These are phyloP conservation scores for Stachybotrys chlorohalonatus DNA, from an alignment of 2,329 filamentous ascomycete genomes.

Conservation along the genomic window DNA sequence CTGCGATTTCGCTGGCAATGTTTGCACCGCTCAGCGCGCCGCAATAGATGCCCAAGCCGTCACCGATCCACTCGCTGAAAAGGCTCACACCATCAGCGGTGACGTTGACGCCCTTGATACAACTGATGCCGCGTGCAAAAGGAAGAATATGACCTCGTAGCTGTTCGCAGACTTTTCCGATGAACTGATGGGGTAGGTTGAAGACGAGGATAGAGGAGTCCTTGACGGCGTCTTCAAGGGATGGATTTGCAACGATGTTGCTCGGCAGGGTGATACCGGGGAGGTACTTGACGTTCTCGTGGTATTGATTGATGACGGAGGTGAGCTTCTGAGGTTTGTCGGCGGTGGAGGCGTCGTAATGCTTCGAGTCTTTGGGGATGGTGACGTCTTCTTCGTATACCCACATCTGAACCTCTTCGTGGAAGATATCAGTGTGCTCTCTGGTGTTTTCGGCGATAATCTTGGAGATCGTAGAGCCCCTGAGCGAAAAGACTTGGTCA, in stretches of 20 bases:
- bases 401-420: constrained; percentile 95
- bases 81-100: constrained; percentile 76
- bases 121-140: constrained; percentile 87
- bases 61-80: constrained; percentile 91
- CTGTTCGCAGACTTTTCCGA: constrained; percentile 74
- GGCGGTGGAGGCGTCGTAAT: constrained; percentile 57
- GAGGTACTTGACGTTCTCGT: constrained; percentile 98
- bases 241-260: constrained; percentile 80
- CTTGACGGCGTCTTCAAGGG: constrained; percentile 69
- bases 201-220: constrained; percentile 87
- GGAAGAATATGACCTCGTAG: constrained; percentile 84
- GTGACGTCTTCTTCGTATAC: constrained; percentile 89
- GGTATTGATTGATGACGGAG: constrained; percentile 76
- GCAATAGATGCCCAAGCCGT: constrained; percentile 88
- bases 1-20: constrained; percentile 88
- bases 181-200: constrained; percentile 96
- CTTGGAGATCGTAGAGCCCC: constrained; percentile 96
- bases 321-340: constrained; percentile 79
- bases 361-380: constrained; percentile 60
- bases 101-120: constrained; percentile 96
- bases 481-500: constrained; percentile 22
- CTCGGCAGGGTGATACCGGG: constrained; percentile 74
- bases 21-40: constrained; percentile 93
- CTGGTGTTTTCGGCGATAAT: constrained; percentile 89
- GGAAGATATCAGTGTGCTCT: constrained; percentile 70